Evolutionary conservation across 108 stramenopile genomes (phyloP).

Genomic region (Skeletonema menzelii): DNA sequence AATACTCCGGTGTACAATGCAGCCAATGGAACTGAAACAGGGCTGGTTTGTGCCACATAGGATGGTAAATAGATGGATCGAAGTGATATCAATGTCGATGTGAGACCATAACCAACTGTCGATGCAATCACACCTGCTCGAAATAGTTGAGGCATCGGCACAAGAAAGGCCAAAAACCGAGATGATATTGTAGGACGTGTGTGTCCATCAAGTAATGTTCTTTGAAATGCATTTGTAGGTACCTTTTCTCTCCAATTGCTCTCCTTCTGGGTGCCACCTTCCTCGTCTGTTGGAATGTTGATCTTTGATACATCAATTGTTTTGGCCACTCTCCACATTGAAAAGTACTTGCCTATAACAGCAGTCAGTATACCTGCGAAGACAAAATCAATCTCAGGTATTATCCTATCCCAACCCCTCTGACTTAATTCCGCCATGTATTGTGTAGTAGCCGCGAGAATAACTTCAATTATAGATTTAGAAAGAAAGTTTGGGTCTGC

Average conservation of each 20-base stretch:
- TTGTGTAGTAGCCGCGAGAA: conserved; percentile 72
- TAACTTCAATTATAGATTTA: conserved; percentile 70
- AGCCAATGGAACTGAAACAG: conserved; percentile 62
- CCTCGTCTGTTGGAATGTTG: not conserved
- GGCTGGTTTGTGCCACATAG: conserved; percentile 48
- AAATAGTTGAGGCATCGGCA: conserved; percentile 68
- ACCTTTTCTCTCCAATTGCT: conserved; percentile 35
- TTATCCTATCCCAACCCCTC: conserved; percentile 50
- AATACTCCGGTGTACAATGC: conserved; percentile 73
- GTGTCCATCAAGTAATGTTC: conserved; percentile 56
- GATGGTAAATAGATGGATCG: conserved; percentile 53
- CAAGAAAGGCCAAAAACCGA: conserved; percentile 55
- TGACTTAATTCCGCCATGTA: conserved; percentile 69
- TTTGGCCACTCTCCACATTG: conserved; percentile 80
- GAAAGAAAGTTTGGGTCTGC: conserved; percentile 74
- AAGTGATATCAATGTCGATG: conserved; percentile 42
- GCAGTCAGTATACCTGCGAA: conserved; percentile 78
- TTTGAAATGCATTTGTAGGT: conserved; percentile 83
- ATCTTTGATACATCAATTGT: conserved; percentile 17
- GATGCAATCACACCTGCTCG: conserved; percentile 69
- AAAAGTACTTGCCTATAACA: conserved; percentile 61
- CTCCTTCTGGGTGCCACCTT: not conserved
- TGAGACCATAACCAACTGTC: conserved; percentile 73
- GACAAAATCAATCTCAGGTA: conserved; percentile 75
- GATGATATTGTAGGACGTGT: conserved; percentile 49